phyloP scores from a whole-genome alignment of 176 grass and related monocot species.

The Ensete ventricosum region DNA sequence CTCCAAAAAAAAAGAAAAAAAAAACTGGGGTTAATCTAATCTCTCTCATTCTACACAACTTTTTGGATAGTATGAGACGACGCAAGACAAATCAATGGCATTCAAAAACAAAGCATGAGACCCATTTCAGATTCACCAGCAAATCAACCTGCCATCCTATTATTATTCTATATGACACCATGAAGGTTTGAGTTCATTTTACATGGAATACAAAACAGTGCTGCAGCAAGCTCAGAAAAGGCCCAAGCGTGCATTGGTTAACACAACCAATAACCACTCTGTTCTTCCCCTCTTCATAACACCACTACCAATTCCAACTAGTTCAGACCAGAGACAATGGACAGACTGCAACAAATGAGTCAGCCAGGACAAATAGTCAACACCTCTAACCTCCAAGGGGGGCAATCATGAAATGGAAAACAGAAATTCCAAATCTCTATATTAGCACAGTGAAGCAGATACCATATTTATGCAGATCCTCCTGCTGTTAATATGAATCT shows the following conservation, averaged over 20 bases:
- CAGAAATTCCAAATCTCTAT: background rate
- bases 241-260: background rate
- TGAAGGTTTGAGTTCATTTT: background rate
- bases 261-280: background rate
- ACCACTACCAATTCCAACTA: background rate
- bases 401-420: background rate
- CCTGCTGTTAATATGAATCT: conserved; percentile 1
- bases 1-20: too few species aligned
- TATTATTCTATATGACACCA: conserved; percentile 6
- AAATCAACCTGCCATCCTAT: background rate
- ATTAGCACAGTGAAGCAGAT: background rate
- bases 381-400: background rate
- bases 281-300: background rate
- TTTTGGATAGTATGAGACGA: too few species aligned
- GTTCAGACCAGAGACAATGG: background rate
- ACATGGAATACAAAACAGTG: background rate
- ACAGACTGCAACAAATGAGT: background rate
- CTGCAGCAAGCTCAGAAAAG: background rate
- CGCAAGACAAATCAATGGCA: too few species aligned
- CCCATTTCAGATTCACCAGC: background rate
- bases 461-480: too few species aligned
- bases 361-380: background rate
- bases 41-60: too few species aligned
- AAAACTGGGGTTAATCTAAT: too few species aligned
- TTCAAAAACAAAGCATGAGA: background rate